phyloP scores from a whole-genome alignment of 225 moss, liverwort and hornwort species.

The Anthoceros angustus region DNA sequence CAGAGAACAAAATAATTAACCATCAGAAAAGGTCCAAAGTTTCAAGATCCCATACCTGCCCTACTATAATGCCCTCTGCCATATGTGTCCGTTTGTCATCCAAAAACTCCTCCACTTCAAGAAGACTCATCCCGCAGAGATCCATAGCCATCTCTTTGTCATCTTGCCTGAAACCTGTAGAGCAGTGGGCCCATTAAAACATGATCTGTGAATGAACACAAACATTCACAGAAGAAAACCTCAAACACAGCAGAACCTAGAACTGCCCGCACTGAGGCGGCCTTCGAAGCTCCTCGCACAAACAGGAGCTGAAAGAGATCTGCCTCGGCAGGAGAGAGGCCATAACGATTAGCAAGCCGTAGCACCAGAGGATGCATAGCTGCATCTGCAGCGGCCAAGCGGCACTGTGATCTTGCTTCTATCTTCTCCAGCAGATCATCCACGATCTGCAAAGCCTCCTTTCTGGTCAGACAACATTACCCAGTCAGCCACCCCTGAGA shows the following conservation, averaged over 20 bases:
- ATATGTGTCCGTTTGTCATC: conserved; percentile 53
- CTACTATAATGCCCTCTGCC: conserved; percentile 40
- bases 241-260: conserved; percentile 15
- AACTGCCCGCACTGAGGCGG: conserved; percentile 30
- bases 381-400: conserved; percentile 19
- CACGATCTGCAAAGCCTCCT: conserved; percentile 23
- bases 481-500: not conserved
- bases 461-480: conserved; percentile 15
- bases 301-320: conserved; percentile 46
- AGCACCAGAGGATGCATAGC: conserved; percentile 31
- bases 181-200: not conserved
- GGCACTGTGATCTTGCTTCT: conserved; percentile 16
- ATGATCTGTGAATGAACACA: not conserved
- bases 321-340: conserved; percentile 24
- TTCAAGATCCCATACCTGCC: conserved; percentile 20
- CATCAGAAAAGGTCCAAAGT: not conserved
- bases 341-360: conserved; percentile 37
- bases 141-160: conserved; percentile 58
- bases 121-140: conserved; percentile 40
- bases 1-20: not conserved
- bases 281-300: conserved; percentile 42
- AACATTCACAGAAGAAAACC: not conserved
- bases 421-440: conserved; percentile 24
- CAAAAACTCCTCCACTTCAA: conserved; percentile 47
- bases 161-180: conserved; percentile 29